phyloP scores from a whole-genome alignment of 305 asterid species.

The Coffea humblotiana region DNA sequence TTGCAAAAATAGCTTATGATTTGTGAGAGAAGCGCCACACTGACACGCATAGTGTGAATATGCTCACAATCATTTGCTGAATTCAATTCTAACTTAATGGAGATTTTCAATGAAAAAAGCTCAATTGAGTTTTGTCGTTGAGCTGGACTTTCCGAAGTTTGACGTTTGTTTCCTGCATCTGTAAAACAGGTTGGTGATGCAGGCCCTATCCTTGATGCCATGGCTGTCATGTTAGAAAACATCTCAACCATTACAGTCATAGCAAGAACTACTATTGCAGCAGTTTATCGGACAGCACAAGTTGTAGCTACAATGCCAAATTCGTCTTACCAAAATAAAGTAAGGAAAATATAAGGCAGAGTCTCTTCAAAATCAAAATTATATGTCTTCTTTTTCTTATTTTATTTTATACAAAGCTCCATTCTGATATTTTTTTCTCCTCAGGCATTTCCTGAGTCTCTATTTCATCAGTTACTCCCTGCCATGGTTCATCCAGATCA shows the following conservation, averaged over 20 bases:
- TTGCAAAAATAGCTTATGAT: neutral
- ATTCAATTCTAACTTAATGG: neutral
- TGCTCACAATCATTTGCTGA: neutral
- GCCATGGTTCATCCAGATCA: slow-evolving; percentile 97
- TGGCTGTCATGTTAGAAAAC: slow-evolving; percentile 96
- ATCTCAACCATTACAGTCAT: slow-evolving; percentile 73
- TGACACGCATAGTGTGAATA: neutral
- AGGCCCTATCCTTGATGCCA: slow-evolving; percentile 87
- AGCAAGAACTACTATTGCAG: slow-evolving; percentile 81
- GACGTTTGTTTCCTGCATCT: neutral
- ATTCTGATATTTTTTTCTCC: slow-evolving; percentile 3
- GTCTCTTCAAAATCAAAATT: neutral
- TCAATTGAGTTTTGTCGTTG: neutral
- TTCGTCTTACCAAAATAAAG: slow-evolving; percentile 72
- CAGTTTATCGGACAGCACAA: slow-evolving; percentile 82
- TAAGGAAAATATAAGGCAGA: slow-evolving; percentile 19
- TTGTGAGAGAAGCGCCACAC: neutral
- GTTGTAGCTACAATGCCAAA: slow-evolving; percentile 82
- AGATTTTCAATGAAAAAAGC: neutral
- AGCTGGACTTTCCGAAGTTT: neutral
- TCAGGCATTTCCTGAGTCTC: slow-evolving; percentile 96
- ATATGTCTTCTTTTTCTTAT: neutral
- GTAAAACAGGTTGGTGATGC: slow-evolving; percentile 86
- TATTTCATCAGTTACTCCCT: slow-evolving; percentile 93
- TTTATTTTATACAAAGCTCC: neutral